Base-by-base conservation (phyloP, 768 basidiomycete genomes). In the Crepidotus variabilis region DNA sequence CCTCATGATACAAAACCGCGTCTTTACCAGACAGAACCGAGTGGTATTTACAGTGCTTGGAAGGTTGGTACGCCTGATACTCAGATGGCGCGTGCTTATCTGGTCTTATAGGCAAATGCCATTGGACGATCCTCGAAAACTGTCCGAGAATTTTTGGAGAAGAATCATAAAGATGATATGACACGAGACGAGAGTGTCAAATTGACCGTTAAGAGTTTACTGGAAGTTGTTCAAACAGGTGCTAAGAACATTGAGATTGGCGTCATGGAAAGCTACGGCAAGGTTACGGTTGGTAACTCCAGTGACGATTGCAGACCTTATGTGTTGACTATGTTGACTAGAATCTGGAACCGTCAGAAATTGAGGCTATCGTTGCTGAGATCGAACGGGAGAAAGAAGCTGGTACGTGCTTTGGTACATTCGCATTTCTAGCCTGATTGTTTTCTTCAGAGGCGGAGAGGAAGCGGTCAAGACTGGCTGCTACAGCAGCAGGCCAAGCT, bases 221-320 rank as follows among this genome's bases (percentile, higher is more conserved):
- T 99, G 21, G 97, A 99, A 71, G 95, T 99, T 35, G 97, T 99
- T 7, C 97, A 98, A 75, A 98, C 97, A 1, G 97, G 97, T n/a
- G 97, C 97, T 4, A 98, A 98, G 79, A 99, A 99, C 72, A 98
- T 99, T 60, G 97, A 99, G 71, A 93, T 99, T 64, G 94, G 90
- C 59, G 92, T 98, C 47, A 95, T 98, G 92, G 94, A 97, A 67
- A 83, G 87, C 58, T 98, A 93, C 69, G 92, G 92, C 57, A 90
- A 94, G 75, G 85, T 96, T 54, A 92, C 92, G 47, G 95, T 97
- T 61, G 57, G 79, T 73, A 18, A 18, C 54, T 20, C 21, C 22
- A 49, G n/a, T 14, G 57, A 22, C 51, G 4, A n/a, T n/a, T 51
- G n/a, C 33, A 20, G 33, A n/a, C n/a, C 46, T 47, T 55, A 39